Conservation (phyloP, 345 rosid species). For the Cardiospermum halicacabum region DNA sequence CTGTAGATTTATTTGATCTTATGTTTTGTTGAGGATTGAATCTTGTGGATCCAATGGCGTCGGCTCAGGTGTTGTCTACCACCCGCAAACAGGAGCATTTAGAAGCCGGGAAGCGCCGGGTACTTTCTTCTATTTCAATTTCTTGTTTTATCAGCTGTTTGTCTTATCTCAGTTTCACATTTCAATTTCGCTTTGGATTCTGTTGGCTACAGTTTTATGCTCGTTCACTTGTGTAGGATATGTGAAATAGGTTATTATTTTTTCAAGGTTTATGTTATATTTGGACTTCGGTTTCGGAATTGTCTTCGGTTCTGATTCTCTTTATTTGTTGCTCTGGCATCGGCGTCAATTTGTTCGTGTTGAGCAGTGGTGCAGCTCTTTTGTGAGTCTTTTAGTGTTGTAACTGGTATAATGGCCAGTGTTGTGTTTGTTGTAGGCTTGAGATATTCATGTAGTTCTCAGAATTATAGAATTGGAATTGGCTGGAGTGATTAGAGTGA, state of each 20-base stretch:
- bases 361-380: too few relatives aligned
- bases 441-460: not conserved
- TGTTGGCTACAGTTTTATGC: not conserved
- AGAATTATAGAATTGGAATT: too few relatives aligned
- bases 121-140: conserved; percentile 17
- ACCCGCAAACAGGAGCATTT: conserved; percentile 79
- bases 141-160: conserved; percentile 1
- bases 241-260: not conserved
- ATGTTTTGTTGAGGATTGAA: conserved; percentile 17
- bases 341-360: not conserved
- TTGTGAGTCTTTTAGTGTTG: too few relatives aligned
- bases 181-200: conserved; percentile 4
- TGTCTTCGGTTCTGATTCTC: not conserved
- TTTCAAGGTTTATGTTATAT: not conserved
- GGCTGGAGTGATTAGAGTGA: too few relatives aligned
- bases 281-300: not conserved
- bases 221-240: not conserved
- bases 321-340: not conserved
- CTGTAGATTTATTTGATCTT: not conserved
- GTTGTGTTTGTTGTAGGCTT: not conserved
- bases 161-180: not conserved
- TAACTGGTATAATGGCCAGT: not conserved
- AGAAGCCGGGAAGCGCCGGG: conserved; percentile 96
- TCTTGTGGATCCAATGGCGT: conserved; percentile 58
- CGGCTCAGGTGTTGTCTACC: conserved; percentile 79